phyloP scores from a whole-genome alignment of 345 rosid genomes.

The Gossypium stocksii region DNA sequence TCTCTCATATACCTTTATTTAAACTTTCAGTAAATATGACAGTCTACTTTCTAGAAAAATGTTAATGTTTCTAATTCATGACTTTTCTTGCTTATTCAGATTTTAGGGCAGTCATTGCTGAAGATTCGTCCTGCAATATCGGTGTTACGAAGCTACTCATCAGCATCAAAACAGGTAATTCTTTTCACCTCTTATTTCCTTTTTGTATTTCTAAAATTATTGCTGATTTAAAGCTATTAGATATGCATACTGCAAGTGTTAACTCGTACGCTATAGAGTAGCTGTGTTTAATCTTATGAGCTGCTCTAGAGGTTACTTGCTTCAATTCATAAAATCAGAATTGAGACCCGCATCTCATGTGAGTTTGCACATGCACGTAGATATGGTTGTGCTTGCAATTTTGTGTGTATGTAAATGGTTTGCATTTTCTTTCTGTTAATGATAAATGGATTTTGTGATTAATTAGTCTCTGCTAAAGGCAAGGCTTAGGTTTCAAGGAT shows the following conservation, averaged over 20 bases:
- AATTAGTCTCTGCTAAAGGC: too few relatives aligned
- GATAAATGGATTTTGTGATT: not conserved
- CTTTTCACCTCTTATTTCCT: not conserved
- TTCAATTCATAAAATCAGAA: not conserved
- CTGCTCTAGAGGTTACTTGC: not conserved
- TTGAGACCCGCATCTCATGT: not conserved
- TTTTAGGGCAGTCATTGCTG: slow-evolving; percentile 30
- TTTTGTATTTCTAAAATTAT: not conserved
- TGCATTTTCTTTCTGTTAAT: not conserved
- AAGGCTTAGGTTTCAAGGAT: too few relatives aligned
- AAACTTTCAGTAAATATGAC: not conserved
- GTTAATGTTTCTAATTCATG: not conserved
- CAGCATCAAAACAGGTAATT: slow-evolving; percentile 52
- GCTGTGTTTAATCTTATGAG: not conserved
- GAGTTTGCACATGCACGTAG: not conserved
- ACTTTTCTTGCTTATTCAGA: slow-evolving; percentile 21
- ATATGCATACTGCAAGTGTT: not conserved
- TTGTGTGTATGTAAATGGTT: not conserved
- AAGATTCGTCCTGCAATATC: slow-evolving; percentile 35
- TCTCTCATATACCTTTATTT: not conserved
- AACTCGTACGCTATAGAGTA: not conserved
- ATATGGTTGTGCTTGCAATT: not conserved
- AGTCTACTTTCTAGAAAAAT: not conserved
- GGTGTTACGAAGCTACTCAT: slow-evolving; percentile 45
- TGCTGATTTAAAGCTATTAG: not conserved